Evolutionary conservation across 306 rosid genomes (phyloP).

Genomic region (Cyclanthera cordifolia): DNA sequence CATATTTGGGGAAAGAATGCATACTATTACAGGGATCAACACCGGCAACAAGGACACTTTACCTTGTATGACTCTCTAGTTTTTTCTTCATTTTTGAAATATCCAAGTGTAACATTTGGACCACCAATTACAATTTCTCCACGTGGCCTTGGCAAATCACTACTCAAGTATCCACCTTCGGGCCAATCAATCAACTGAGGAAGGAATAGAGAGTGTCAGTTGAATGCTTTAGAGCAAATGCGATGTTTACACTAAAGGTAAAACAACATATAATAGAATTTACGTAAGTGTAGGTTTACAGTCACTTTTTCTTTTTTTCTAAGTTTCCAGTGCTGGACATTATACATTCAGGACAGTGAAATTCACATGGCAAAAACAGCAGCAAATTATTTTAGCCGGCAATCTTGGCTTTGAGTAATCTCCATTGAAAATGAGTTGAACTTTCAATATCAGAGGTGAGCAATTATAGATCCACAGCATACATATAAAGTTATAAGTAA

Average conservation of each 20-base stretch:
- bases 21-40: neutral
- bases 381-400: neutral
- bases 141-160: constrained; percentile 71
- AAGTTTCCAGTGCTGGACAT: neutral
- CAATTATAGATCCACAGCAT: neutral
- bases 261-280: neutral
- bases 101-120: constrained; percentile 82
- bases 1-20: constrained; percentile 4
- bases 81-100: constrained; percentile 88
- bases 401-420: constrained; percentile 8
- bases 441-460: neutral
- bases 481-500: no score
- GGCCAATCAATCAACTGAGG: constrained; percentile 79
- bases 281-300: no score
- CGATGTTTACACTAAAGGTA: neutral
- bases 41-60: constrained; percentile 3
- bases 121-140: constrained; percentile 96
- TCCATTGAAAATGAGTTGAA: neutral
- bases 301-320: neutral
- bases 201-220: constrained; percentile 16
- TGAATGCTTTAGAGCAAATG: neutral
- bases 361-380: neutral
- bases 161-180: constrained; percentile 72
- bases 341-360: neutral
- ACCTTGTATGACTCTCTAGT: constrained; percentile 88